Base-by-base conservation (phyloP, 164 flowering plant genomes). In the Magnolia changhungtana region DNA sequence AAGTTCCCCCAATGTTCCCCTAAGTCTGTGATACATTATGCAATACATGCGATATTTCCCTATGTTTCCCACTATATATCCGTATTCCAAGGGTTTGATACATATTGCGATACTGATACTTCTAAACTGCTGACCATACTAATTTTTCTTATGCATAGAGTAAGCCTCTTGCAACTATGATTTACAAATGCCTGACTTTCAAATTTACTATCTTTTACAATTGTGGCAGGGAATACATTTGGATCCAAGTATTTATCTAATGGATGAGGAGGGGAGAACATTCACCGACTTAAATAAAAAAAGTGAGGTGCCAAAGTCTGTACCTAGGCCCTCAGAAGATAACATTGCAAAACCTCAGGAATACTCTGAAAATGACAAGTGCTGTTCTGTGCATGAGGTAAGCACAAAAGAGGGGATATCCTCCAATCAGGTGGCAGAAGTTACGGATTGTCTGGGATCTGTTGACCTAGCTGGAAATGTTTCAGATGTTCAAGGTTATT, bases 171-270 rank as follows among this genome's bases (percentile, higher is more conserved):
- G 11, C 45, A 37, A 37, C 29, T 27, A 27, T 1, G 29, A 27
- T 27, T 37, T 37, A 37, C 24, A n/a, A 67, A 29, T 67, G 49
- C 10, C 24, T 63, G 45, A 19, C 49, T 3, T 73, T 23, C 16
- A 31, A 59, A 9, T 73, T 52, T 67, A 50, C 24, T 8, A 70
- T 59, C 24, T 67, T 27, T 67, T 73, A 7, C 45, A 55, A 75
- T 73, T 20, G 74, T 84, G 74, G 9, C 89, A 96, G 99, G 99
- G 99, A 76, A 88, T 91, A 76, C 98, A 96, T 88, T 84, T 94
- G 85, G 97, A 96, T 83, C 99, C 99, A 72, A 96, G 97, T 86
- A 96, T 94, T 49, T 96, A 96, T 79, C 77, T 96, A 76, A 91
- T 94, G 96, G 97, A 92, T 79, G 98, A 91, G 29, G 99, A 89